A percentile compares a stretch with the other conserved stretches of the same genome.
Evolutionary conservation across 202 grass and related monocot species (phyloP).

Genomic region (Setaria viridis): DNA sequence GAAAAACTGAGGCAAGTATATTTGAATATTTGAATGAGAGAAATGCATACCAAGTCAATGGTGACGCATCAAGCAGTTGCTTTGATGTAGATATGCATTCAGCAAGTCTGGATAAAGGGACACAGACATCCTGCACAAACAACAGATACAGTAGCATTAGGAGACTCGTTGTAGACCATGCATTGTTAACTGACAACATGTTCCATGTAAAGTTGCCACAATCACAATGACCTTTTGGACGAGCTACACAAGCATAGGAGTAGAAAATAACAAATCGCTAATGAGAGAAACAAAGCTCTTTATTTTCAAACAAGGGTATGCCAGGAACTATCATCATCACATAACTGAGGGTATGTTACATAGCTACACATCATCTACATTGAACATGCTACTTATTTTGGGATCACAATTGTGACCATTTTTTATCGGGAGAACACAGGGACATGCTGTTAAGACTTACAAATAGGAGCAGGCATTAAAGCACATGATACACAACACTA

Average conservation of each 20-base stretch:
- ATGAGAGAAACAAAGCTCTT: constrained; percentile 5
- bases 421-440: too few species aligned
- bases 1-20: not conserved
- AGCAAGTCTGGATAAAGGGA: constrained; percentile 94
- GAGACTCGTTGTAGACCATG: constrained; percentile 2
- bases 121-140: constrained; percentile 83
- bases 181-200: constrained; percentile 8
- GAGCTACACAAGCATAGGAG: constrained; percentile 4
- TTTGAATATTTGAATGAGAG: constrained; percentile 30
- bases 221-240: constrained; percentile 32
- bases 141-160: constrained; percentile 22
- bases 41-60: constrained; percentile 78
- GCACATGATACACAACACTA: constrained; percentile 7
- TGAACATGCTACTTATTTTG: too few species aligned
- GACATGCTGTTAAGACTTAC: not conserved
- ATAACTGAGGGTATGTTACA: not conserved
- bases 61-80: constrained; percentile 78
- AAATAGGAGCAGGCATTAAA: constrained; percentile 38
- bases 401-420: too few species aligned
- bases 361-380: not conserved
- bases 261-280: not conserved
- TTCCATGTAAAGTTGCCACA: not conserved
- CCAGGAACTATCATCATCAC: not conserved
- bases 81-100: constrained; percentile 97
- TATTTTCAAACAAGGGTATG: constrained; percentile 30